Base-by-base conservation (phyloP, 352 stramenopile species). In the Globisporangium heterothallicum region DNA sequence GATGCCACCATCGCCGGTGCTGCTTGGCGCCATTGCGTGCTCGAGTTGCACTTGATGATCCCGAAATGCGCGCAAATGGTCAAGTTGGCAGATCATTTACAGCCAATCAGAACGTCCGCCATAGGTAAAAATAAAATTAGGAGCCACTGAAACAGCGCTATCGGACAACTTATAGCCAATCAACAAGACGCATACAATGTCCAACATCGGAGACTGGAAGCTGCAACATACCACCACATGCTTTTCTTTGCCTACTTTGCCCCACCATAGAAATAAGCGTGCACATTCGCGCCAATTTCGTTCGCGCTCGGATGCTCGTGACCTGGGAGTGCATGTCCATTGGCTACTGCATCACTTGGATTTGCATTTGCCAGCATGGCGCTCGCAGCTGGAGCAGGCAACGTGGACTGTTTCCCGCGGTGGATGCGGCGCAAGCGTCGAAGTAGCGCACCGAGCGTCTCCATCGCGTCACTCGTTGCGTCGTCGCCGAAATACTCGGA, bases 341-440 rank as follows among this genome's bases (percentile, higher is more conserved):
- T 21, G 5, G 5, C 21, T 25, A 34, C 14, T 54, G 21, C 22
- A 12, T 12, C 24, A 8, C 19, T 21, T 16, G 32, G 19, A 27
- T 38, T n/a, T 6, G 19, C 40, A 14, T 3, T 35, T 0, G 49
- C 24, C 30, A n/a, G 21, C 26, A 16, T 14, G 16, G 46, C 22
- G 27, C 27, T 55, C 34, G 18, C 30, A 14, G 22, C 35, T 48
- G 34, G 40, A 46, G 22, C 45, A 25, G 29, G 44, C 30, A 76
- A 52, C 35, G 52, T 51, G 14, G 70, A 76, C 19, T 72, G 61
- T 57, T 74, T 79, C 2, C 66, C 70, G 26, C 70, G 64, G n/a
- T 74, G 58, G 7, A 74, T 60, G 16, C 70, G 66, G 24, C 58
- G 64, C 42, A 79, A 35, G 18, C 45, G 55, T 29, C 70, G 66